Conservation (phyloP, 2,329 filamentous ascomycete genomes). For the Verruconis gallopava region DNA sequence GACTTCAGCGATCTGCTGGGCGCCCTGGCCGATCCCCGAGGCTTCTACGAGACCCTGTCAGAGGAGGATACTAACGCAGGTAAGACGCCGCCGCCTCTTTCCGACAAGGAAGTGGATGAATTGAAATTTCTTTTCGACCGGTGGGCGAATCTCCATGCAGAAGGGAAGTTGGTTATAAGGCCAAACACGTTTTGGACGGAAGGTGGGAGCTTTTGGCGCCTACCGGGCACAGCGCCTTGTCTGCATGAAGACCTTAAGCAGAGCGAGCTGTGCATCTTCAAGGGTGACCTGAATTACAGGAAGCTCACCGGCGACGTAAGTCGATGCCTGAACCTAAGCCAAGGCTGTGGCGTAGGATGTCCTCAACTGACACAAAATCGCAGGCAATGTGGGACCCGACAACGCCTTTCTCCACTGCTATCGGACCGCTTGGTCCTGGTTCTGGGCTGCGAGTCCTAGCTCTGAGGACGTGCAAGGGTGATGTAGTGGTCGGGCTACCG, state of each 20-base stretch:
- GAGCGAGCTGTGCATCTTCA: conserved; percentile 86
- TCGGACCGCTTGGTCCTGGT: conserved; percentile 70
- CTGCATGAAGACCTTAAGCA: conserved; percentile 66
- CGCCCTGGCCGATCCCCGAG: conserved; percentile 61
- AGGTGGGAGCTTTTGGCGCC: conserved; percentile 74
- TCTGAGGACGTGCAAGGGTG: conserved; percentile 88
- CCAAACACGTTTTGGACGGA: conserved; percentile 89
- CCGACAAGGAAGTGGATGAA: conserved; percentile 52
- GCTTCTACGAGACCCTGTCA: conserved; percentile 64
- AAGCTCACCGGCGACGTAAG: conserved; percentile 82
- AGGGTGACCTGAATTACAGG: conserved; percentile 92
- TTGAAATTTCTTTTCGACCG: conserved; percentile 68
- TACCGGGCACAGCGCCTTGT: conserved; percentile 55
- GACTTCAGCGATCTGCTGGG: conserved; percentile 77
- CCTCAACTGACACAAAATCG: no score
- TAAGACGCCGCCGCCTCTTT: conserved; percentile 48
- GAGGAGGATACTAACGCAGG: conserved; percentile 47
- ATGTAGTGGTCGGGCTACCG: conserved; percentile 82
- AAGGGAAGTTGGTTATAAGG: conserved; percentile 71
- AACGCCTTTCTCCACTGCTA: conserved; percentile 70
- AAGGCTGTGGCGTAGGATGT: no score
- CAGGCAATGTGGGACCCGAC: conserved; percentile 73
- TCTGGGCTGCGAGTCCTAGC: conserved; percentile 78
- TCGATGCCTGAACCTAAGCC: not conserved
- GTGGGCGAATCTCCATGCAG: conserved; percentile 67